Evolutionary conservation across 2,329 filamentous ascomycete genomes (phyloP), one percentile per base, ranked within the genome.

Genomic region (Arthrobotrys iridis): DNA sequence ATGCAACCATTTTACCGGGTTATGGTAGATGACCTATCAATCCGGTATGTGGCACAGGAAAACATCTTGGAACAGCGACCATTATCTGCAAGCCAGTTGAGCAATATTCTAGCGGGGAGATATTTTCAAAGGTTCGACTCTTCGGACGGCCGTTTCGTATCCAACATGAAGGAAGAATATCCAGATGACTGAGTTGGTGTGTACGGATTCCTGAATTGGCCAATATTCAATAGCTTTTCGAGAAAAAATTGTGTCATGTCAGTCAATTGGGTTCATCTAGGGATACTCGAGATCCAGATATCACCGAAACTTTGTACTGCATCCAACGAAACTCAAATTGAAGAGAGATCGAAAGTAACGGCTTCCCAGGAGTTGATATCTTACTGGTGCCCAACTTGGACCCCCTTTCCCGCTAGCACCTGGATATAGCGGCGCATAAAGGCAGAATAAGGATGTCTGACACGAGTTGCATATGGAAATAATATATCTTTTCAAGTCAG

Each of bases 111-210:
- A 78, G 92, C 93, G 2, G 95, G 95, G 0, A 90, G 90, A 79
- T 92, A 92, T 82, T 98, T 99, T 82, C 96, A 92, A 82, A 86
- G 93, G 43, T 98, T 93, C 85, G 92, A 97, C 82, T 80, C 81
- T 3, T 84, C 83, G 33, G 85, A 83, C 0, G 88, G 88, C 78
- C 85, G 83, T 2, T 99, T 98, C 83, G 86, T 97, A 30, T 96
- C 93, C 79, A 98, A 97, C 81, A 85, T 91, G 62, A 83, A 83
- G 78, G 92, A 96, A 79, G 89, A 93, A 80, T 97, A 93, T 82
- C 94, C 94, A 0, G 91, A 97, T 80, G 92, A 96, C 82, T 97
- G 78, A 82, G 26, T 3, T 13, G 24, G 4, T 33, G 24, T 22
- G 3, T n/a, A 52, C 3, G 20, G 20, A 5, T 8, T 2, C 8